These are phyloP conservation scores for Monilinia vaccinii-corymbosi DNA, from an alignment of 2,329 filamentous ascomycete genomes.

Conservation along the genomic window DNA sequence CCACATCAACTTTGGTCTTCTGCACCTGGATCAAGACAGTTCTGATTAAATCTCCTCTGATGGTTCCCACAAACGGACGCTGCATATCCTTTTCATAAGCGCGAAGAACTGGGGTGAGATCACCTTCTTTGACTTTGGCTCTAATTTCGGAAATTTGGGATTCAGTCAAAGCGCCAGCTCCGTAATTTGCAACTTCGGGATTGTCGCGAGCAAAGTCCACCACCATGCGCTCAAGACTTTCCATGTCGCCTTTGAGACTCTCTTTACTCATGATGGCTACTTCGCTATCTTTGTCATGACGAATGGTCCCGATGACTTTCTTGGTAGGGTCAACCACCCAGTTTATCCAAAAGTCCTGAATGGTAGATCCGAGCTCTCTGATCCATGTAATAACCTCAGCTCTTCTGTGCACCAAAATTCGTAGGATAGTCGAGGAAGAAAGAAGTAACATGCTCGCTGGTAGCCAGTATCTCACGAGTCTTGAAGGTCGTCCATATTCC, in stretches of 20 bases:
- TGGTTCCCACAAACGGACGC: constrained; percentile 69
- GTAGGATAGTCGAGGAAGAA: constrained; percentile 80
- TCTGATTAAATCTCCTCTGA: constrained; percentile 79
- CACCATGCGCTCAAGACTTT: constrained; percentile 94
- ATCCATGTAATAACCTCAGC: constrained; percentile 77
- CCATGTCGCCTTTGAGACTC: constrained; percentile 80
- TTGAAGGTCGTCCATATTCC: constrained; percentile 66
- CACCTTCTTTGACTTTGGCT: constrained; percentile 76
- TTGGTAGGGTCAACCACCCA: constrained; percentile 84
- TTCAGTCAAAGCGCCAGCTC: constrained; percentile 47
- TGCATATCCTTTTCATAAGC: constrained; percentile 87
- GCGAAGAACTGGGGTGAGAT: constrained; percentile 81
- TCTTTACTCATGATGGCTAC: constrained; percentile 95
- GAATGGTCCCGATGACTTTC: constrained; percentile 82
- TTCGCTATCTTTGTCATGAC: constrained; percentile 85
- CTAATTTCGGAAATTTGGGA: constrained; percentile 65
- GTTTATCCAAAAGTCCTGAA: constrained; percentile 87
- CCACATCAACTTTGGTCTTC: constrained; percentile 97
- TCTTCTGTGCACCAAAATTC: constrained; percentile 63
- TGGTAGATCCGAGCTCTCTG: constrained; percentile 65
- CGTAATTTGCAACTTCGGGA: constrained; percentile 48
- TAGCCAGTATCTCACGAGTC: constrained; percentile 79
- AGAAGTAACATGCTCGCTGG: constrained; percentile 62
- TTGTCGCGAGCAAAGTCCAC: constrained; percentile 89
- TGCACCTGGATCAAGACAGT: constrained; percentile 93